Base-by-base conservation (phyloP, 2,329 filamentous ascomycete species). In the Chalaropsis thielavioides region DNA sequence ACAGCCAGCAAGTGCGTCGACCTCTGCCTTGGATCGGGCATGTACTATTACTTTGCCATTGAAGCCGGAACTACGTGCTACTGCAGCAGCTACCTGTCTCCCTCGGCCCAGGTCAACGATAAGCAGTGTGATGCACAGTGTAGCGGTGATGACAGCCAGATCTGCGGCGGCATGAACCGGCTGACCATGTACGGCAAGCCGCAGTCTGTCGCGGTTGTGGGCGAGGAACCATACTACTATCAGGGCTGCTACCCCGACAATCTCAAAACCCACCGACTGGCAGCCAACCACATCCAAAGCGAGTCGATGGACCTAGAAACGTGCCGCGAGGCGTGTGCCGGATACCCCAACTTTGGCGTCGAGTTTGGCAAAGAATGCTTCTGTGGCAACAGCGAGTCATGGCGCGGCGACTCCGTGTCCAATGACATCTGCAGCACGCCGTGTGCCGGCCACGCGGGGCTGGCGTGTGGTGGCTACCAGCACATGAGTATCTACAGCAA, bases 141-240 rank as follows among this genome's bases (percentile, higher is more conserved):
- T 22, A 40, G 31, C 10, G 62, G 62, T 40, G 64, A 64, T 38
- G 22, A 13, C 11, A 49, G 56, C 24, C 44, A 64, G 56, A 27
- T 27, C n/a, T 64, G 65, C 41, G 62, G 65, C 11, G 62, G 62
- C 2, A 7, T 6, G 17, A 27, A 38, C 2, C 46, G 46, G 5
- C 17, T 62, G 35, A 56, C 56, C n/a, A 40, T 64, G 15, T 67
- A 67, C 40, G 65, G 65, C 15, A 49, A 49, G 41, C 62, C 65
- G 10, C 46, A 63, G 41, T 46, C 44, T 6, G 15, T 51, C 1
- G 65, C 62, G 1, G 13, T 62, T 1, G 38, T 61, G 7, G 58
- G 62, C 3, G 22, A 38, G 2, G 43, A 61, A 22, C 51, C 58
- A 7, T 67, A 67, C 58, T 64, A 61, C 24, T 64, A 62, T 31